Percentiles rank a stretch among this genome's conserved stretches.
phyloP scores from a whole-genome alignment of 208 protist species.

The Wallacemonas rigidus region DNA sequence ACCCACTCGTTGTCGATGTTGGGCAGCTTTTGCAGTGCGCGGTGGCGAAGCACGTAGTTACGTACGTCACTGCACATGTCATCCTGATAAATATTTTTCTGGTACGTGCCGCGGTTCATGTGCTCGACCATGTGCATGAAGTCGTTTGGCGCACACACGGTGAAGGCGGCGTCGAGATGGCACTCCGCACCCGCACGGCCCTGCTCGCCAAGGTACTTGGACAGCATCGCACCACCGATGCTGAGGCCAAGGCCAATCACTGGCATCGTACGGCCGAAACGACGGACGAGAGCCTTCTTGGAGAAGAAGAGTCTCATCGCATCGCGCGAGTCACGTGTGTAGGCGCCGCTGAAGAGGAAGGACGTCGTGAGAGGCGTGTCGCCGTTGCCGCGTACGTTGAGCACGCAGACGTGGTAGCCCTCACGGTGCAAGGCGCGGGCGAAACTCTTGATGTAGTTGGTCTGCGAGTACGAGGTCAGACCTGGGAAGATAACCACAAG shows the following conservation, averaged over 20 bases:
- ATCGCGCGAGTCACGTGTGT: slow-evolving; percentile 54
- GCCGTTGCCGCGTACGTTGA: slow-evolving; percentile 59
- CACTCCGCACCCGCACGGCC: slow-evolving; percentile 33
- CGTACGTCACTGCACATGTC: slow-evolving; percentile 45
- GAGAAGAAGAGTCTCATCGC: slow-evolving; percentile 36
- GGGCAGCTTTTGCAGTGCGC: slow-evolving; percentile 37
- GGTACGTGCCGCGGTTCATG: slow-evolving; percentile 44
- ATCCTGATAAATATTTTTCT: slow-evolving; percentile 43
- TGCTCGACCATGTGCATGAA: slow-evolving; percentile 45
- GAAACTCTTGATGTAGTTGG: slow-evolving; percentile 48
- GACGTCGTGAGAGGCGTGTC: slow-evolving; percentile 41
- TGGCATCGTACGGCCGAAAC: slow-evolving; percentile 32
- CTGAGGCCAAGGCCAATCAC: slow-evolving; percentile 53
- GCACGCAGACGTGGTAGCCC: slow-evolving; percentile 47
- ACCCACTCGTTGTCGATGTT: slow-evolving; percentile 46
- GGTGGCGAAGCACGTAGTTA: slow-evolving; percentile 49
- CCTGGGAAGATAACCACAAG: slow-evolving; percentile 61
- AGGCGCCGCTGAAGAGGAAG: slow-evolving; percentile 52
- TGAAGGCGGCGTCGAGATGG: slow-evolving; percentile 42
- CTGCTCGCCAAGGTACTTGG: slow-evolving; percentile 71
- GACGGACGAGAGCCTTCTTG: slow-evolving; percentile 16
- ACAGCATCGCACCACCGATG: slow-evolving; percentile 53
- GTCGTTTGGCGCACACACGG: slow-evolving; percentile 53
- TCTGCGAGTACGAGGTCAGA: slow-evolving; percentile 39
- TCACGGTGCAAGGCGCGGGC: slow-evolving; percentile 26